Evolutionary conservation across 2,329 filamentous ascomycete species (phyloP), one percentile per base, ranked within the genome.

Genomic region (Neonectria coccinea): DNA sequence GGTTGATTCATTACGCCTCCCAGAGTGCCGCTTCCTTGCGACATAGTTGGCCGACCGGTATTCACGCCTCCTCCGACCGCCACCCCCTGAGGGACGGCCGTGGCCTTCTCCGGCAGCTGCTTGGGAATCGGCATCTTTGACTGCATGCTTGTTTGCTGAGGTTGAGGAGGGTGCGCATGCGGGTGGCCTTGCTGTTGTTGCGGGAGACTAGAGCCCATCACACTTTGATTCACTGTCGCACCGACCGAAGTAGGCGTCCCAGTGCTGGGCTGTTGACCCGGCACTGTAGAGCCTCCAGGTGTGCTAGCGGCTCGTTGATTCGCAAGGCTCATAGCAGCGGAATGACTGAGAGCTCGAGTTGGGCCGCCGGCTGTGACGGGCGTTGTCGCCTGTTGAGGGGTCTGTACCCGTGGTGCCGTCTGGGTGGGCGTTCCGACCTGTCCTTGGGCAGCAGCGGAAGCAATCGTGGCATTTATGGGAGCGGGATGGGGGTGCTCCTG

Each of bases 1-100:
- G 96, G 94, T 74, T 97, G 94, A 56, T 91, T 90, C 86, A 97
- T 92, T 54, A 96, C 90, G 57, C 94, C 94, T 57, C 91, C 91
- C 1, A 91, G 86, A 7, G 89, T 89, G 67, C 92, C 92, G 56
- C 88, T 90, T 22, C 94, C 94, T 54, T 91, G 91, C 18, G 89
- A 90, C 74, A 96, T 87, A 0, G 95, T 97, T n/a, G 96, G 96
- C 8, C 96, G 90, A 81, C 87, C 76, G 81, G 88, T 68, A 80
- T 88, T 82, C 20, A 86, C 82, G 42, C 86, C 89, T n/a, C 85
- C 86, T 18, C 82, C 84, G 33, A 95, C 90, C 11, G 85, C 79
- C 22, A 97, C 94, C 2, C 94, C 90, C 65, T 89, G 86, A 5
- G 93, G 92, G 47, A 90, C 84, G 56, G 89, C 85, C 7, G 91